phyloP scores from a whole-genome alignment of 805 yeast genomes.

The Ogataea trehaloabstinens region DNA sequence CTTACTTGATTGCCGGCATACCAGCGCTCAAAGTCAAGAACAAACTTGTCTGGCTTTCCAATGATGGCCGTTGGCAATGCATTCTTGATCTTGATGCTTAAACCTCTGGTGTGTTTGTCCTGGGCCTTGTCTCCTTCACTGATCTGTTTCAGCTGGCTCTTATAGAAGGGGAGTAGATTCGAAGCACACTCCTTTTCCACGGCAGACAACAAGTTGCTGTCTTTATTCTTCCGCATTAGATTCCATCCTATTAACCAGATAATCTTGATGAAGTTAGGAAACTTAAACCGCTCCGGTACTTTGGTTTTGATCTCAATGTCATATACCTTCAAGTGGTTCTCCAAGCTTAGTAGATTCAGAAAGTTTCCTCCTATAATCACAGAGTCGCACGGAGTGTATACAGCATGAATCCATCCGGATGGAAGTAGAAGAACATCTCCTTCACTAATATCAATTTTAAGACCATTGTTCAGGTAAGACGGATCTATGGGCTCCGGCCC shows the following conservation, averaged over 20 bases:
- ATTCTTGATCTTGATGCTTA: slow-evolving; percentile 15
- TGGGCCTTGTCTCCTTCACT: slow-evolving; percentile 7
- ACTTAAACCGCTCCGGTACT: slow-evolving; percentile 74
- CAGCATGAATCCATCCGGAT: slow-evolving; percentile 92
- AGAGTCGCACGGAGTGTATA: slow-evolving; percentile 77
- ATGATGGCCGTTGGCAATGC: slow-evolving; percentile 22
- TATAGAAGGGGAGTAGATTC: slow-evolving; percentile 24
- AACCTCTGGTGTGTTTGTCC: slow-evolving; percentile 16
- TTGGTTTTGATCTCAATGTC: slow-evolving; percentile 63
- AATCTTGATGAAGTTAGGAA: slow-evolving; percentile 71
- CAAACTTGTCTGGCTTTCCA: slow-evolving; percentile 25
- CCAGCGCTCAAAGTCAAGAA: slow-evolving; percentile 23
- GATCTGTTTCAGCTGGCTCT: slow-evolving; percentile 18
- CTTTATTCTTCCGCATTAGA: slow-evolving; percentile 13
- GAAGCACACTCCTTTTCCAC: slow-evolving; percentile 22
- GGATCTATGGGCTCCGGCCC: slow-evolving; percentile 14
- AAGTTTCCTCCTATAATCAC: slow-evolving; percentile 88
- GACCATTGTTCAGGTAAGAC: slow-evolving; percentile 34
- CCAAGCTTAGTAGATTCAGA: slow-evolving; percentile 60
- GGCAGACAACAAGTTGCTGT: slow-evolving; percentile 1
- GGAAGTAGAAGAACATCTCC: slow-evolving; percentile 85
- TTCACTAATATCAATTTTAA: slow-evolving; percentile 33
- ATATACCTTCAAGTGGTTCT: slow-evolving; percentile 59
- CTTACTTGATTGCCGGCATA: slow-evolving; percentile 2
- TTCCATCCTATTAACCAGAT: slow-evolving; percentile 66